phyloP scores from a whole-genome alignment of 2,329 filamentous ascomycete species.

The Arthrocladium fulminans region DNA sequence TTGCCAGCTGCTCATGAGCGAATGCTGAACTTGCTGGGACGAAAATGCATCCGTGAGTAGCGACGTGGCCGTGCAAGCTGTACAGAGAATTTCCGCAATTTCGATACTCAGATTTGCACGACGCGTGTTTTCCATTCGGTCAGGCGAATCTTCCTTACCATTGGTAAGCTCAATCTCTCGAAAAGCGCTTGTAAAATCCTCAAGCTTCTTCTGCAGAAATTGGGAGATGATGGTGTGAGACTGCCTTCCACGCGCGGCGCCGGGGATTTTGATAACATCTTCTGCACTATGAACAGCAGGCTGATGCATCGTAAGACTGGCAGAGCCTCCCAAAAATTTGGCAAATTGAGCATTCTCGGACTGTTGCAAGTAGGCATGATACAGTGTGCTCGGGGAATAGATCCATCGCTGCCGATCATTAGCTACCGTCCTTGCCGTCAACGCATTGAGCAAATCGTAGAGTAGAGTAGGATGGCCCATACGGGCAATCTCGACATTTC shows the following conservation, averaged over 20 bases:
- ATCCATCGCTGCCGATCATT: neutral
- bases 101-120: conserved; percentile 2
- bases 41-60: neutral
- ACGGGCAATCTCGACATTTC: neutral
- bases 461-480: conserved; percentile 2
- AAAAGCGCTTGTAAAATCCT: neutral
- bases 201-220: conserved; percentile 3
- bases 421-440: neutral
- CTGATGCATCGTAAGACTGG: neutral
- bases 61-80: neutral
- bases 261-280: neutral
- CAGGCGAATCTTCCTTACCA: neutral
- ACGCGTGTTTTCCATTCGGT: neutral
- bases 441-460: neutral
- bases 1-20: neutral
- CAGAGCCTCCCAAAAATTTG: neutral
- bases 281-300: neutral
- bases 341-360: neutral
- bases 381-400: neutral
- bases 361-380: neutral
- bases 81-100: conserved; percentile 6
- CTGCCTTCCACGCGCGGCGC: neutral
- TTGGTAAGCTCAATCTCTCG: neutral
- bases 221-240: neutral
- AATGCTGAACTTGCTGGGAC: neutral